These are phyloP conservation scores for Tripterygium wilfordii DNA, from an alignment of 177 flowering plant species.

Conservation along the genomic window DNA sequence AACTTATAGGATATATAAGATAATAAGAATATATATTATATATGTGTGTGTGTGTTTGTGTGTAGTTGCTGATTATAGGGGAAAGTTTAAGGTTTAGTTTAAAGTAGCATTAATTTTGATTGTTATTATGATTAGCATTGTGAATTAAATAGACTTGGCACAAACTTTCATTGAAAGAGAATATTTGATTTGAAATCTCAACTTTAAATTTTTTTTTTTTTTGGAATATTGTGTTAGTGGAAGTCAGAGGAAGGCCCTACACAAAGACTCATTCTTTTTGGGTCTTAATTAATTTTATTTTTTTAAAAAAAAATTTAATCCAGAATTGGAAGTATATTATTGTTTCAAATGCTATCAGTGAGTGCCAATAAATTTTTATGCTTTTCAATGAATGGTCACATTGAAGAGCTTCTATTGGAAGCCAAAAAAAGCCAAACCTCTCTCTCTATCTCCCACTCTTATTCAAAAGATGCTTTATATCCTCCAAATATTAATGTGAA, in stretches of 20 bases:
- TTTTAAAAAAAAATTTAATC: not conserved
- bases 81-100: too few species aligned
- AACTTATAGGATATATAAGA: too few species aligned
- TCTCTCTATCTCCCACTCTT: not conserved
- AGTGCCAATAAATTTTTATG: constrained; percentile 54
- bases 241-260: constrained; percentile 65
- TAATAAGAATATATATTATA: too few species aligned
- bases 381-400: constrained; percentile 60
- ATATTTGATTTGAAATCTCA: constrained; percentile 49
- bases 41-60: too few species aligned
- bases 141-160: too few species aligned
- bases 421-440: constrained; percentile 9
- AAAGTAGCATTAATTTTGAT: too few species aligned
- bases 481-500: too few species aligned
- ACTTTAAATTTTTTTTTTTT: constrained; percentile 52
- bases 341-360: constrained; percentile 32
- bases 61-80: too few species aligned
- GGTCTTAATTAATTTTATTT: constrained; percentile 11
- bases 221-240: constrained; percentile 70
- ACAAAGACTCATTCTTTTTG: constrained; percentile 9
- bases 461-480: not conserved
- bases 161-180: too few species aligned
- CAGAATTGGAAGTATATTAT: constrained; percentile 9
- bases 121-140: too few species aligned
- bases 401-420: constrained; percentile 41